phyloP scores from a whole-genome alignment of 2,329 filamentous ascomycete species.

The Diaporthe caulivora region DNA sequence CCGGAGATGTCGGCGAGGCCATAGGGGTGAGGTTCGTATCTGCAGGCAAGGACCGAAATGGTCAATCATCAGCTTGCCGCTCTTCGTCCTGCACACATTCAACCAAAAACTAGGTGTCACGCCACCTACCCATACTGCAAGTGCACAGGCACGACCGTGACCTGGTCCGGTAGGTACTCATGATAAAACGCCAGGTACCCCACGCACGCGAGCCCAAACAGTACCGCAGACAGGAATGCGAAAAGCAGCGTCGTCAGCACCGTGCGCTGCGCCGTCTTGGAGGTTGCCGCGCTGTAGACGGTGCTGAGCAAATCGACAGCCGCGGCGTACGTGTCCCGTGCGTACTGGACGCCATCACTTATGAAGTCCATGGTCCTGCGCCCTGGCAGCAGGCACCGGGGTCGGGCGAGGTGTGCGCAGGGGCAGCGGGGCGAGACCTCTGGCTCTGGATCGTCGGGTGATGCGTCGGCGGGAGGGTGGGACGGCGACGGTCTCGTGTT shows the following conservation, averaged over 20 bases:
- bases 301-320: constrained; percentile 46
- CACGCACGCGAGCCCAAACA: constrained; percentile 62
- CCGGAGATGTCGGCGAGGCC: constrained; percentile 60
- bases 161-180: constrained; percentile 67
- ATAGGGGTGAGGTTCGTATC: constrained; percentile 65
- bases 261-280: constrained; percentile 63
- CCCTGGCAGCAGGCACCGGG: neutral
- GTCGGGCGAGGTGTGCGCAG: neutral
- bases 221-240: constrained; percentile 54
- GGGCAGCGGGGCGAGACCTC: neutral
- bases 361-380: constrained; percentile 36
- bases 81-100: neutral
- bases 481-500: neutral
- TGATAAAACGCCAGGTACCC: constrained; percentile 67
- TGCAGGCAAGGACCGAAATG: constrained; percentile 43
- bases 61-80: constrained; percentile 16
- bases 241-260: constrained; percentile 63
- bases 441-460: neutral
- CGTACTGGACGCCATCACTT: neutral
- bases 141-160: constrained; percentile 65
- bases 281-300: constrained; percentile 57
- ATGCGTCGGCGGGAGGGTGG: neutral
- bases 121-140: constrained; percentile 68
- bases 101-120: no score
- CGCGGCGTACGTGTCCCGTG: constrained; percentile 13